These are phyloP conservation scores for Abrus pulchellus DNA, from an alignment of 306 rosid genomes.

Conservation along the genomic window DNA sequence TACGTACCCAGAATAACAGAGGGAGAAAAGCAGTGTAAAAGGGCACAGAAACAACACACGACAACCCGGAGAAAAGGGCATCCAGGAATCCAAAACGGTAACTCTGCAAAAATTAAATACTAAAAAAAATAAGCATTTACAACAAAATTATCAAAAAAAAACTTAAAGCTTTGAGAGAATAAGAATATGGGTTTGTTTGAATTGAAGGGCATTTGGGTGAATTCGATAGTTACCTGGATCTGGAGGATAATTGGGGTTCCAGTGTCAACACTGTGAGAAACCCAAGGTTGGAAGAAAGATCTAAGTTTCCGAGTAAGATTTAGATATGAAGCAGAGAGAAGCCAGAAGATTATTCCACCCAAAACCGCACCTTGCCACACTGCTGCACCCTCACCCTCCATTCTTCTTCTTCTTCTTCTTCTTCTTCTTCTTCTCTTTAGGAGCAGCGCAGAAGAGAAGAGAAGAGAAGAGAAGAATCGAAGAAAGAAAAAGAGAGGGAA, in stretches of 20 bases:
- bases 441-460: background rate
- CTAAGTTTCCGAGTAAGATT: conserved; percentile 75
- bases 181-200: conserved; percentile 12
- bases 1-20: conserved; percentile 84
- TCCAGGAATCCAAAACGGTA: conserved; percentile 69
- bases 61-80: conserved; percentile 75
- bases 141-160: conserved; percentile 29
- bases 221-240: conserved; percentile 76
- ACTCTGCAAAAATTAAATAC: conserved; percentile 56
- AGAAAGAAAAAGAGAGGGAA: conserved; percentile 19
- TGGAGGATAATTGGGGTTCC: conserved; percentile 68
- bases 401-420: conserved; percentile 41
- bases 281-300: conserved; percentile 85
- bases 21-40: conserved; percentile 98
- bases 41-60: conserved; percentile 91
- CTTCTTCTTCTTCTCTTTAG: background rate
- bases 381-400: conserved; percentile 63
- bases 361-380: conserved; percentile 79
- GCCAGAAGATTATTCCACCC: conserved; percentile 72
- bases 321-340: conserved; percentile 67
- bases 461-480: background rate
- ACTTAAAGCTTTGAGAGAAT: background rate
- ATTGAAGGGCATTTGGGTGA: background rate
- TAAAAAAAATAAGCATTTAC: conserved; percentile 9
- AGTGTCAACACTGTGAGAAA: conserved; percentile 61